phyloP scores from a whole-genome alignment of 306 rosid genomes.

The Citrullus amarus region DNA sequence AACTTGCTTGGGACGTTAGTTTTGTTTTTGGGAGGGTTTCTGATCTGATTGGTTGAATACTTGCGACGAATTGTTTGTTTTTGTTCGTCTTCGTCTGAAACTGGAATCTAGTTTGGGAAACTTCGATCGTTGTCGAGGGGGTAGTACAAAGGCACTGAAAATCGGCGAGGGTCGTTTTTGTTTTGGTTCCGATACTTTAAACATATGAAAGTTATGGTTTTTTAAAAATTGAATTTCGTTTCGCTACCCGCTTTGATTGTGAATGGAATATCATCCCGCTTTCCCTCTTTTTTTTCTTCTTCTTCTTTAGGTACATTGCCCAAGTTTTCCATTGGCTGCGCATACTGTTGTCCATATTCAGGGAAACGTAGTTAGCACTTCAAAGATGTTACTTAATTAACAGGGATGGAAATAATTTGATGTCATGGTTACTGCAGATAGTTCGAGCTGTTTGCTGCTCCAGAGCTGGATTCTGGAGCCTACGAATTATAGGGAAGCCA shows the following conservation, averaged over 20 bases:
- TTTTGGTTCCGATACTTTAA: background rate
- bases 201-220: background rate
- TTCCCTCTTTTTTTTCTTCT: background rate
- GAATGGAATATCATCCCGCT: background rate
- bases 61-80: background rate
- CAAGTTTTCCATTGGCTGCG: background rate
- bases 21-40: slow-evolving; percentile 4
- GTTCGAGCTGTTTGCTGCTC: background rate
- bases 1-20: background rate
- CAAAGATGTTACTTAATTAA: background rate
- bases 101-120: background rate
- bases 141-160: background rate
- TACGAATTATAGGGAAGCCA: slow-evolving; percentile 15
- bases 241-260: background rate
- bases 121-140: background rate
- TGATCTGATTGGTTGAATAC: background rate
- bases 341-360: background rate
- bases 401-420: background rate
- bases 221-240: background rate
- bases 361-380: background rate
- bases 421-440: slow-evolving; percentile 4
- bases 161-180: background rate
- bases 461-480: slow-evolving; percentile 9
- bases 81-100: background rate
- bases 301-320: background rate